A percentile compares a stretch with the other conserved stretches of the same genome.
These are phyloP conservation scores for Bipolaris zeicola DNA, from an alignment of 2,329 filamentous ascomycete species.

Conservation along the genomic window DNA sequence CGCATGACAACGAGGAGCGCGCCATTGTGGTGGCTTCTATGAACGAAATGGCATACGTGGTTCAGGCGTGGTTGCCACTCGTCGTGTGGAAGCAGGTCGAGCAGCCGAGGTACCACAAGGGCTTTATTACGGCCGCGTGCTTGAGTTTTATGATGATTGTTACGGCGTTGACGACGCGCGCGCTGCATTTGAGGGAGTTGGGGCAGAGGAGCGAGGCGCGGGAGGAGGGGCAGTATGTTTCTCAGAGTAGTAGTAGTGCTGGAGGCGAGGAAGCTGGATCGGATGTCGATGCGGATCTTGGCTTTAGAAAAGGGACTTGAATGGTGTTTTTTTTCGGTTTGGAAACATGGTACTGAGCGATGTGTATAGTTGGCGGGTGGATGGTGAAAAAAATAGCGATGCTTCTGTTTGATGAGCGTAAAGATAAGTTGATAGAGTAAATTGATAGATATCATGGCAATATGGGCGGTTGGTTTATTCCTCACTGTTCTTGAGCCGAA, in stretches of 20 bases:
- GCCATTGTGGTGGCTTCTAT: slow-evolving; percentile 69
- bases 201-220: neutral
- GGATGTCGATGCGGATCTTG: neutral
- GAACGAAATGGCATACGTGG: slow-evolving; percentile 72
- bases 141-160: slow-evolving; percentile 52
- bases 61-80: slow-evolving; percentile 72
- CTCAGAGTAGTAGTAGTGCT: neutral
- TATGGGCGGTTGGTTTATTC: too few species aligned
- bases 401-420: too few species aligned
- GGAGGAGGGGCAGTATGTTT: neutral
- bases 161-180: slow-evolving; percentile 56
- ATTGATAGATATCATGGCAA: too few species aligned
- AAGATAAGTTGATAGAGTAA: too few species aligned
- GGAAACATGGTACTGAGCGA: too few species aligned
- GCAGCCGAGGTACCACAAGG: slow-evolving; percentile 65
- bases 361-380: too few species aligned
- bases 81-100: slow-evolving; percentile 70
- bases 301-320: neutral
- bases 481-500: too few species aligned
- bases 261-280: neutral
- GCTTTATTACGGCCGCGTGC: slow-evolving; percentile 57
- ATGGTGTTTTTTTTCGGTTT: too few species aligned
- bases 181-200: slow-evolving; percentile 52
- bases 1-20: slow-evolving; percentile 66
- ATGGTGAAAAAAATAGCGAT: too few species aligned